A percentile compares a stretch with the other conserved stretches of the same genome.
Conservation (phyloP, 805 yeast genomes). For the Metschnikowia colocasiae region DNA sequence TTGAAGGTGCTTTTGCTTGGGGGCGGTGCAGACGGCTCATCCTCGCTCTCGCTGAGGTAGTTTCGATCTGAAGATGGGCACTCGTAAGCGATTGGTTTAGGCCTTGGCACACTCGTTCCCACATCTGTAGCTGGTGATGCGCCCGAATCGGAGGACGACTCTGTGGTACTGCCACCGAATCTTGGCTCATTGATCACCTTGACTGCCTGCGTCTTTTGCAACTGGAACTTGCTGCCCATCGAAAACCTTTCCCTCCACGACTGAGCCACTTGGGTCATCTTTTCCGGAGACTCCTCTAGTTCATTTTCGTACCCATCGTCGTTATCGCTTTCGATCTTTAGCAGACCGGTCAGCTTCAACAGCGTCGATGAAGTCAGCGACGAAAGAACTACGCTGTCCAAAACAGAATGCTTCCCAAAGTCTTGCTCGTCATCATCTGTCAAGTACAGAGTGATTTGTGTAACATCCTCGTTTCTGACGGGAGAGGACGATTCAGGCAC, state of each 20-base stretch:
- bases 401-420: conserved; percentile 8
- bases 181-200: conserved; percentile 4
- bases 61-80: conserved; percentile 16
- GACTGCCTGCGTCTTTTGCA: conserved; percentile 4
- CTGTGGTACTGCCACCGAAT: conserved; percentile 2
- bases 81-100: background rate
- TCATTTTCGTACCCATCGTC: conserved; percentile 34
- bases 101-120: background rate
- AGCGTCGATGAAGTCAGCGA: conserved; percentile 6
- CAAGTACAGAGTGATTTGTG: conserved; percentile 10
- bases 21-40: background rate
- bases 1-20: conserved; percentile 4
- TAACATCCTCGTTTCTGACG: conserved; percentile 10
- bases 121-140: conserved; percentile 6
- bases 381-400: conserved; percentile 9
- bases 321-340: conserved; percentile 14
- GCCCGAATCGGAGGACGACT: conserved; percentile 8
- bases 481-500: conserved; percentile 32
- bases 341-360: conserved; percentile 4
- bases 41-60: conserved; percentile 16
- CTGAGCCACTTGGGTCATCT: conserved; percentile 11
- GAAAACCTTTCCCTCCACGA: conserved; percentile 16
- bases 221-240: conserved; percentile 7
- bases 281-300: conserved; percentile 41
- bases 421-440: conserved; percentile 19